These are phyloP conservation scores for Colletotrichum sp. DNA, from an alignment of 2,329 filamentous ascomycete genomes.

Conservation along the genomic window DNA sequence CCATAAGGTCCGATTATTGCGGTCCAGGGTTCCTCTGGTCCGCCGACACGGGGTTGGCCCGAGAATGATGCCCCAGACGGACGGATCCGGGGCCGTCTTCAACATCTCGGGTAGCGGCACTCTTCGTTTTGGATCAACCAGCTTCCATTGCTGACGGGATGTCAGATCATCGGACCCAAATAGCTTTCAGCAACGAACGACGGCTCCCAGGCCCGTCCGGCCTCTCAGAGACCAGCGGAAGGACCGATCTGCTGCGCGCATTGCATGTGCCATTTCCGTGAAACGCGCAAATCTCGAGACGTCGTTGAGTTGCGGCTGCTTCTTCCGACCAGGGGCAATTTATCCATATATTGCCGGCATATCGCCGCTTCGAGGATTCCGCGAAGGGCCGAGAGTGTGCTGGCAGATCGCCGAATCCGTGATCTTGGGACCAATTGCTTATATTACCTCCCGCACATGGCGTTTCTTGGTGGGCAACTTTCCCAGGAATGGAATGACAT, in stretches of 20 bases:
- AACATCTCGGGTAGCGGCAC: not conserved
- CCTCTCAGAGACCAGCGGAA: not conserved
- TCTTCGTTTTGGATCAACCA: not conserved
- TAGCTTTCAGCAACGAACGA: not conserved
- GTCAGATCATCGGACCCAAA: not conserved
- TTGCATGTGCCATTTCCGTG: not conserved
- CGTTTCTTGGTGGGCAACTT: not conserved
- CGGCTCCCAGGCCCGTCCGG: not conserved
- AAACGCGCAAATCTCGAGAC: not conserved
- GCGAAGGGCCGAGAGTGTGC: not conserved
- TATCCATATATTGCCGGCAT: conserved; percentile 13
- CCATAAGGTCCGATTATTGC: not conserved
- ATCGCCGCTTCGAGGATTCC: not conserved
- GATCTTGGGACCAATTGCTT: conserved; percentile 7
- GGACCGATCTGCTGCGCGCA: not conserved
- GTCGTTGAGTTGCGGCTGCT: conserved; percentile 10
- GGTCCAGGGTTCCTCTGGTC: not conserved
- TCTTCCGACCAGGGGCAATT: not conserved
- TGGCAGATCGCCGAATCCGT: conserved; percentile 1
- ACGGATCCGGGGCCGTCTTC: not conserved
- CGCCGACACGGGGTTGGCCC: not conserved
- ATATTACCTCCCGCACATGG: not conserved
- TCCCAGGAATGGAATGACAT: not conserved
- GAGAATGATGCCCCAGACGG: not conserved
- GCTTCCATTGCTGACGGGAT: not conserved